A percentile compares a stretch with the other conserved stretches of the same genome.
Conservation (phyloP, 441 rosid genomes). For the Capsella rubella region DNA sequence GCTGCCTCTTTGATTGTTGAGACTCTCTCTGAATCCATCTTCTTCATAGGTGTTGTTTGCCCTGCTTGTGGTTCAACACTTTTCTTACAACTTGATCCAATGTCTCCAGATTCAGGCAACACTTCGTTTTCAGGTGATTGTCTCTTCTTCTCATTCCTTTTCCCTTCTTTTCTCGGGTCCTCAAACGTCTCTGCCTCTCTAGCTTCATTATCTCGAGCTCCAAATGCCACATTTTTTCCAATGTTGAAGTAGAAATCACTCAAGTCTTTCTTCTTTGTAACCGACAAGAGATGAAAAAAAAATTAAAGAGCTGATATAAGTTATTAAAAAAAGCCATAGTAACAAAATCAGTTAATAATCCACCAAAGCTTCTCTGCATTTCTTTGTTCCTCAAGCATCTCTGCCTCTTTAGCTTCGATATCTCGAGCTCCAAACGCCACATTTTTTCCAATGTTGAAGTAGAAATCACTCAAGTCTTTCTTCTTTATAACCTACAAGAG, state of each 20-base stretch:
- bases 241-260: constrained; percentile 87
- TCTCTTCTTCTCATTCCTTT: constrained; percentile 40
- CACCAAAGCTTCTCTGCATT: constrained; percentile 51
- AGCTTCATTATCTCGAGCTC: constrained; percentile 53
- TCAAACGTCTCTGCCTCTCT: constrained; percentile 55
- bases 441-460: constrained; percentile 82
- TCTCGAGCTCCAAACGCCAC: constrained; percentile 80
- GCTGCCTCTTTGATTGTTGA: constrained; percentile 44
- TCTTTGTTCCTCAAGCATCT: constrained; percentile 50
- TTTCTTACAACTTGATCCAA: constrained; percentile 33
- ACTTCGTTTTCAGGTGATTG: constrained; percentile 38
- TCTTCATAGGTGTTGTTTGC: constrained; percentile 40
- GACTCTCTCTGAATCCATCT: constrained; percentile 42
- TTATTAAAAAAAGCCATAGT: not conserved
- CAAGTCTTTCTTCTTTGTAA: constrained; percentile 87
- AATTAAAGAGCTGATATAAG: not conserved
- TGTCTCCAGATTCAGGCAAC: constrained; percentile 41
- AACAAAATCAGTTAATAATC: too few relatives aligned
- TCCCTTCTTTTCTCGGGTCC: constrained; percentile 47
- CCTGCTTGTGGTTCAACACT: constrained; percentile 45
- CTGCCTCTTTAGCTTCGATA: constrained; percentile 50
- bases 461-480: constrained; percentile 82
- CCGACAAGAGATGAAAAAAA: constrained; percentile 49
- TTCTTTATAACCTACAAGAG: constrained; percentile 80
- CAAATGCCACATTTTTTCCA: constrained; percentile 83